phyloP scores from a whole-genome alignment of 179 eudicot species.

The Patellifolia procumbens region DNA sequence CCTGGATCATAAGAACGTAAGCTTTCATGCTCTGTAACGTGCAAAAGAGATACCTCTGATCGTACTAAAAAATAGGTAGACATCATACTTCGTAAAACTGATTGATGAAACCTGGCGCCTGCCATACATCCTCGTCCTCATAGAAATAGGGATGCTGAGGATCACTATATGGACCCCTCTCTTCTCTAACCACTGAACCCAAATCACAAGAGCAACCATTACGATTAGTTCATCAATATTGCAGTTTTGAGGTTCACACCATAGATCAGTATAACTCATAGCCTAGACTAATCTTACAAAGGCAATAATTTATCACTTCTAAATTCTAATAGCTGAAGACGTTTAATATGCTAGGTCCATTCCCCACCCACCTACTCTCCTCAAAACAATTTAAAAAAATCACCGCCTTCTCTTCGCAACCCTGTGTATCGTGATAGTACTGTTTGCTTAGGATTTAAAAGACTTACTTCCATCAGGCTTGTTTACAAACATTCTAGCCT shows the following conservation, averaged over 20 bases:
- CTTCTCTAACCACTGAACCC: slow-evolving; percentile 83
- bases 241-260: not conserved
- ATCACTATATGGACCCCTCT: slow-evolving; percentile 88
- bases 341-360: not conserved
- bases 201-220: slow-evolving; percentile 1
- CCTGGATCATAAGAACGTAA: slow-evolving; percentile 45
- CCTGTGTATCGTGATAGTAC: not conserved
- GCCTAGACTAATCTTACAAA: not conserved
- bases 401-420: not conserved
- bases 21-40: slow-evolving; percentile 4
- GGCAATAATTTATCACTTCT: not conserved
- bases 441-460: not conserved
- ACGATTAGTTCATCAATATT: not conserved
- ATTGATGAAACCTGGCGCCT: slow-evolving; percentile 95
- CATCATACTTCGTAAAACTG: slow-evolving; percentile 77
- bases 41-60: not conserved
- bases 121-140: slow-evolving; percentile 91
- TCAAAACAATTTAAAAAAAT: too few relatives aligned
- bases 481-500: slow-evolving; percentile 88
- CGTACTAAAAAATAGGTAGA: slow-evolving; percentile 3
- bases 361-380: too few relatives aligned
- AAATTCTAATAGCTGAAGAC: not conserved
- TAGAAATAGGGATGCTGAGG: slow-evolving; percentile 95
- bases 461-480: slow-evolving; percentile 95
- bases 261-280: not conserved